These are phyloP conservation scores for Tremella fuciformis DNA, from an alignment of 768 basidiomycete species.

Conservation along the genomic window DNA sequence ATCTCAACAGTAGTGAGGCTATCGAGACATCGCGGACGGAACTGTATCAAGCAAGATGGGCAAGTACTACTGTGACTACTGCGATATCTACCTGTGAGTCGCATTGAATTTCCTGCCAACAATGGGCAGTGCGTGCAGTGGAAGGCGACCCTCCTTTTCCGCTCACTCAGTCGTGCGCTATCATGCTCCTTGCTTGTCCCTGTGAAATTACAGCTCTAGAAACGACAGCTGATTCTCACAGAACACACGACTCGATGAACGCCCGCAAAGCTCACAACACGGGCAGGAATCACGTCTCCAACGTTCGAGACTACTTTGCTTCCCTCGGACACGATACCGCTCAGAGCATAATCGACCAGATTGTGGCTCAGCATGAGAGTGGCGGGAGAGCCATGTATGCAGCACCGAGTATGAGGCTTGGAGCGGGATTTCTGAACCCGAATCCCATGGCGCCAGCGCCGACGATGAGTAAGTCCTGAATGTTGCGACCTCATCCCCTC, in stretches of 20 bases:
- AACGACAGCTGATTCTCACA: background rate
- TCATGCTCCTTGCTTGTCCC: no score
- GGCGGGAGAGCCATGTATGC: constrained; percentile 54
- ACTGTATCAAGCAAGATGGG: constrained; percentile 30
- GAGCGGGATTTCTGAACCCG: constrained; percentile 46
- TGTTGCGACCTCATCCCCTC: background rate
- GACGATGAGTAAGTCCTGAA: constrained; percentile 11
- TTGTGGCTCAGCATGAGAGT: constrained; percentile 86
- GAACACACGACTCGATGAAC: constrained; percentile 47
- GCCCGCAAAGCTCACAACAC: constrained; percentile 93
- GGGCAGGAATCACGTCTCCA: constrained; percentile 92
- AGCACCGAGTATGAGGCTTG: constrained; percentile 44
- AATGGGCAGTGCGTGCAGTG: background rate
- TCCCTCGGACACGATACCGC: constrained; percentile 79
- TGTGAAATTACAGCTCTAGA: no score
- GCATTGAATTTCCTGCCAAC: constrained; percentile 32
- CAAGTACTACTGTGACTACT: constrained; percentile 47
- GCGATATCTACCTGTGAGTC: constrained; percentile 33
- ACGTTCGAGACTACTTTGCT: constrained; percentile 84
- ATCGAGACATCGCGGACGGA: no score
- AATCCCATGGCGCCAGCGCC: constrained; percentile 25
- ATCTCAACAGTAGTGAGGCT: no score
- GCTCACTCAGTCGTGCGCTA: no score
- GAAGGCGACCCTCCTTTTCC: no score
- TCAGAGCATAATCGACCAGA: constrained; percentile 96